These are phyloP conservation scores for Dendrobium catenatum DNA, from an alignment of 106 monocot species.

Conservation along the genomic window DNA sequence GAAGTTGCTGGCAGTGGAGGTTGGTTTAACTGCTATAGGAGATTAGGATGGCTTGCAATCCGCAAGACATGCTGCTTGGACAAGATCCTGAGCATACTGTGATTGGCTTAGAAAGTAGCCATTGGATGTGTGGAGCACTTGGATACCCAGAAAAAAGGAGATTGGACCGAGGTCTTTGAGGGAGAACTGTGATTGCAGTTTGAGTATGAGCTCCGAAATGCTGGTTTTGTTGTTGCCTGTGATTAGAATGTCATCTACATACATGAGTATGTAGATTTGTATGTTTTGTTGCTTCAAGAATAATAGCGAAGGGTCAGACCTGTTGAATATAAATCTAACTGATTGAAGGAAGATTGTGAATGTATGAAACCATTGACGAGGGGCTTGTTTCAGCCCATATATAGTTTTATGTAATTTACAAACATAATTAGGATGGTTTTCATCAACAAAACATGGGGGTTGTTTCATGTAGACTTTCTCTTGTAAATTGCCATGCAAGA, in stretches of 20 bases:
- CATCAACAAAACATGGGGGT: background rate
- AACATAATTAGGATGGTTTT: background rate
- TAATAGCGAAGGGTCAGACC: background rate
- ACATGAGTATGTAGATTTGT: background rate
- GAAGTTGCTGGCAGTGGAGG: too few species aligned
- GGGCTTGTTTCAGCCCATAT: constrained; percentile 8
- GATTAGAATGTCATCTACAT: constrained; percentile 9
- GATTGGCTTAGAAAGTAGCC: too few species aligned
- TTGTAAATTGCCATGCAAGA: background rate
- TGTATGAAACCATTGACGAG: background rate
- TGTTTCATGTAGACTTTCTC: constrained; percentile 11
- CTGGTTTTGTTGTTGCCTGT: background rate
- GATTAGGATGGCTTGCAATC: too few species aligned
- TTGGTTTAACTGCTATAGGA: too few species aligned
- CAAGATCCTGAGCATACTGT: too few species aligned
- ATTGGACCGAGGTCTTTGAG: too few species aligned
- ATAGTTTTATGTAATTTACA: background rate
- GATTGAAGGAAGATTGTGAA: background rate
- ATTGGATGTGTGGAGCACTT: too few species aligned
- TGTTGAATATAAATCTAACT: background rate
- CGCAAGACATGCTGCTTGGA: too few species aligned
- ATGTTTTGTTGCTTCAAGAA: background rate
- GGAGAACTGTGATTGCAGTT: too few species aligned
- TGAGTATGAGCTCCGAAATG: too few species aligned
- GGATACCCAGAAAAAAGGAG: too few species aligned